Evolutionary conservation across 352 stramenopile genomes (phyloP), one percentile per base, ranked within the genome.

Genomic region (Hyaloperonospora brassicae): DNA sequence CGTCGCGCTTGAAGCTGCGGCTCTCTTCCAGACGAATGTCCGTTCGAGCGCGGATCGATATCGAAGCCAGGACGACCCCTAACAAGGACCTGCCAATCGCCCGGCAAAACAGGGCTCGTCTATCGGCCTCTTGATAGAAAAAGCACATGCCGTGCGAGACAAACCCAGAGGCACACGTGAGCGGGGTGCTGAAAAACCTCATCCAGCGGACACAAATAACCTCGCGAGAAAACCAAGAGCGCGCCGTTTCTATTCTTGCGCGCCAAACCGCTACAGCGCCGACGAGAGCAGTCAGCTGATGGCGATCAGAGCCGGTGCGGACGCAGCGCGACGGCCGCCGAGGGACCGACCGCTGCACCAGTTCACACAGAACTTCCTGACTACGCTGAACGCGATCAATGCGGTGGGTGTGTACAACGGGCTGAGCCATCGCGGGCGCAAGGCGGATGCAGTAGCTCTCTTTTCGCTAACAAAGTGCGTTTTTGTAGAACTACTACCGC

Each of bases 371-470:
- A 69, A 82, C 21, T 81, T 99, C 38, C 96, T 99, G 71, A 76
- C 95, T 61, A 98, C 96, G 13, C 98, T 98, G 72, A 98, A 97
- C 66, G 59, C 81, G 45, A 99, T 99, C 70, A 99, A 99, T 72
- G 51, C 67, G 59, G 82, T 89, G 66, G n/a, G n/a, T n/a, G n/a
- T 63, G 66, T 68, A 7, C n/a, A 17, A 5, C 42, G 4, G n/a
- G 11, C 11, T 12, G 7, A 34, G 2, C 9, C 27, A 31, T n/a
- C n/a, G n/a, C n/a, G n/a, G n/a, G n/a, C n/a, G n/a, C n/a, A n/a
- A n/a, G n/a, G n/a, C n/a, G n/a, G n/a, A n/a, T n/a, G n/a, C n/a
- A n/a, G n/a, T n/a, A n/a, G n/a, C n/a, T n/a, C n/a, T n/a, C n/a
- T n/a, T n/a, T n/a, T n/a, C n/a, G n/a, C 27, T 31, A 3, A 31